phyloP scores from a whole-genome alignment of 1,284 basidiomycete genomes.

The Takashimella koratensis region DNA sequence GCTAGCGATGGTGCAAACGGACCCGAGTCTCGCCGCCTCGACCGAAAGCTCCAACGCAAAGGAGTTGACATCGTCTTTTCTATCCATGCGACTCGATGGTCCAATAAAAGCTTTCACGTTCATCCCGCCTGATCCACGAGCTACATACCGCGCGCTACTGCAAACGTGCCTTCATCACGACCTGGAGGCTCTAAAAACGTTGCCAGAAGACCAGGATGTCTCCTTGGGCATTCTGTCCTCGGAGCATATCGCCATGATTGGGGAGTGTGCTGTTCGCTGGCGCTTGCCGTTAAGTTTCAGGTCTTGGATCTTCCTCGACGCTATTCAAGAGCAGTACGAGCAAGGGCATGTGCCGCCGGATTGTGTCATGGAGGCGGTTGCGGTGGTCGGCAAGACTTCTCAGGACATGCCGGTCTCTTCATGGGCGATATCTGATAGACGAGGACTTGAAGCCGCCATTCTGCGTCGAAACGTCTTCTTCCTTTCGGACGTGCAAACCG shows the following conservation, averaged over 20 bases:
- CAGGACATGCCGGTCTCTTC: slow-evolving; percentile 65
- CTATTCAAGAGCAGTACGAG: slow-evolving; percentile 84
- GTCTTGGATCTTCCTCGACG: slow-evolving; percentile 74
- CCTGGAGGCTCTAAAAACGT: slow-evolving; percentile 81
- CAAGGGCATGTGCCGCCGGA: slow-evolving; percentile 87
- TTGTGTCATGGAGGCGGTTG: slow-evolving; percentile 85
- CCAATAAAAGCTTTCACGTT: slow-evolving; percentile 54
- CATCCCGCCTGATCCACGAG: slow-evolving; percentile 83
- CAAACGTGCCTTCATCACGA: slow-evolving; percentile 81
- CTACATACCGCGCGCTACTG: slow-evolving; percentile 78
- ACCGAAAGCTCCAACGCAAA: slow-evolving; percentile 4
- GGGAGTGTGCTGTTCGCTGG: slow-evolving; percentile 86
- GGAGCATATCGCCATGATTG: slow-evolving; percentile 74
- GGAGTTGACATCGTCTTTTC: not conserved
- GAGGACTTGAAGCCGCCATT: slow-evolving; percentile 19
- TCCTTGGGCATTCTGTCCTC: slow-evolving; percentile 87
- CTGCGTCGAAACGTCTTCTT: slow-evolving; percentile 29
- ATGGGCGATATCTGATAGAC: slow-evolving; percentile 71
- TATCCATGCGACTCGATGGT: not conserved
- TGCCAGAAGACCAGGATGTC: slow-evolving; percentile 94
- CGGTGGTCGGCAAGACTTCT: slow-evolving; percentile 65
- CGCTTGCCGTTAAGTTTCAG: slow-evolving; percentile 76
- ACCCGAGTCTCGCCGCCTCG: slow-evolving; percentile 76
- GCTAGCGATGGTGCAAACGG: slow-evolving; percentile 78
- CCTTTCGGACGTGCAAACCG: slow-evolving; percentile 22